Conservation (phyloP, 2,329 filamentous ascomycete genomes). For the Furcasterigmium furcatum region DNA sequence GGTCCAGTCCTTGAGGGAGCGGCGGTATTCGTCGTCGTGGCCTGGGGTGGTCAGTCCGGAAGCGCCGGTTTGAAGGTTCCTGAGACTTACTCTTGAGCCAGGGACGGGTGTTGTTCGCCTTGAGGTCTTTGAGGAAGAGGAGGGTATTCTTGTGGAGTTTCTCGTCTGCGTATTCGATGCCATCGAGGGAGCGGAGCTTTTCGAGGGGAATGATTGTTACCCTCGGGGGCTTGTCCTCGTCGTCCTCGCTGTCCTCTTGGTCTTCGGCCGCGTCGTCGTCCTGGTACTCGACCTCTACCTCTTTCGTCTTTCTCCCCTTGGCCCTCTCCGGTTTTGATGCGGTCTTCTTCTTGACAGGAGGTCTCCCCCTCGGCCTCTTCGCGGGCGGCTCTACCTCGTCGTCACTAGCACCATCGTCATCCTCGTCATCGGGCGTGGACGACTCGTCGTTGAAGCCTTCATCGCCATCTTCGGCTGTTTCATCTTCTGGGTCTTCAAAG, state of each 20-base stretch:
- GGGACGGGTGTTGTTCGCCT: slow-evolving; percentile 53
- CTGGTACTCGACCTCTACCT: slow-evolving; percentile 16
- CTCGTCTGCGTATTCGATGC: slow-evolving; percentile 46
- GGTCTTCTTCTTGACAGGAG: background rate
- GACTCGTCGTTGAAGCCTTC: slow-evolving; percentile 3
- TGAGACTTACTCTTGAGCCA: slow-evolving; percentile 58
- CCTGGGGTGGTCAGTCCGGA: slow-evolving; percentile 42
- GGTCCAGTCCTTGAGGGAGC: slow-evolving; percentile 77
- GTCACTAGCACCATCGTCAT: slow-evolving; percentile 3
- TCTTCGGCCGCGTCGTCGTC: slow-evolving; percentile 16
- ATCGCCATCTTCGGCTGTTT: slow-evolving; percentile 7
- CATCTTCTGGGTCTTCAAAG: slow-evolving; percentile 24
- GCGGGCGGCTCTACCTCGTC: slow-evolving; percentile 8
- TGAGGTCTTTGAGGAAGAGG: slow-evolving; percentile 55
- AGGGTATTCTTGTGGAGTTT: slow-evolving; percentile 56
- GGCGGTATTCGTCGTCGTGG: slow-evolving; percentile 76
- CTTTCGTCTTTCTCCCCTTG: slow-evolving; percentile 14
- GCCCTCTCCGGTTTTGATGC: slow-evolving; percentile 1
- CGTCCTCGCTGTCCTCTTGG: slow-evolving; percentile 20
- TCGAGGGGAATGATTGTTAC: slow-evolving; percentile 39
- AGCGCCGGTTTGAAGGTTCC: too few species aligned
- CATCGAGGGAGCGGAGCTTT: slow-evolving; percentile 34
- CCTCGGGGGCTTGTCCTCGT: slow-evolving; percentile 27
- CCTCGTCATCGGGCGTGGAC: slow-evolving; percentile 9
- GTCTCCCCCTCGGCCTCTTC: slow-evolving; percentile 10